Evolutionary conservation across 2,329 filamentous ascomycete genomes (phyloP), one percentile per base, ranked within the genome.

Genomic region (Septoria petroselini): DNA sequence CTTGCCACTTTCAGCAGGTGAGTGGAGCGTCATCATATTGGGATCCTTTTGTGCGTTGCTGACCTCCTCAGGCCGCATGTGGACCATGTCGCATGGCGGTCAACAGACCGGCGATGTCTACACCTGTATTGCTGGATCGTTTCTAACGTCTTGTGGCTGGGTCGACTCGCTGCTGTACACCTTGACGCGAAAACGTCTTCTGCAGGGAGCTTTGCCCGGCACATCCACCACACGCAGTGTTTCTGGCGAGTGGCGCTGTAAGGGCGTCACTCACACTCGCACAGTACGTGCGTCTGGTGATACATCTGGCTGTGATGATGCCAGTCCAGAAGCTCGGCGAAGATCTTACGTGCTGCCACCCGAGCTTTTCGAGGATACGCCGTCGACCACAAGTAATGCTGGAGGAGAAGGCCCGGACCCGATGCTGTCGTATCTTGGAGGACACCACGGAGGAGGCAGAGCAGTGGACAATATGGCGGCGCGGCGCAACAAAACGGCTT

Each of bases 111-210:
- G 71, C 12, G 70, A 70, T 15, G 61, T 67, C 2, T 70, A 71
- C 12, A 73, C 79, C 44, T 77, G 74, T 58, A 68, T 76, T 15
- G 73, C 77, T 0, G 80, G 78, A 25, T 73, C 77, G 4, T 69
- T 82, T 58, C 79, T 82, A 50, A 78, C 78, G 2, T 78, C 74
- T 25, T 82, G 79, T 50, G 80, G 80, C 14, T 75, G 79, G 67
- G 74, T 82, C 15, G 79, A 83, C 59, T 77, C 79, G 9, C 61
- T 80, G 2, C 70, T 83, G 3, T 83, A 82, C 67, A 78, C 77
- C 0, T 65, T 80, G 4, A 82, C 80, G 0, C 73, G 80, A 11
- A 74, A 74, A 48, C 76, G 77, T 39, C 71, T 82, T 54, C 71
- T 82, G 30, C 68, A 76, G 58, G 64, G 65, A 38, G 64, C 63